Evolutionary conservation across 352 stramenopile genomes (phyloP).

Genomic region (Phytophthora meadii): DNA sequence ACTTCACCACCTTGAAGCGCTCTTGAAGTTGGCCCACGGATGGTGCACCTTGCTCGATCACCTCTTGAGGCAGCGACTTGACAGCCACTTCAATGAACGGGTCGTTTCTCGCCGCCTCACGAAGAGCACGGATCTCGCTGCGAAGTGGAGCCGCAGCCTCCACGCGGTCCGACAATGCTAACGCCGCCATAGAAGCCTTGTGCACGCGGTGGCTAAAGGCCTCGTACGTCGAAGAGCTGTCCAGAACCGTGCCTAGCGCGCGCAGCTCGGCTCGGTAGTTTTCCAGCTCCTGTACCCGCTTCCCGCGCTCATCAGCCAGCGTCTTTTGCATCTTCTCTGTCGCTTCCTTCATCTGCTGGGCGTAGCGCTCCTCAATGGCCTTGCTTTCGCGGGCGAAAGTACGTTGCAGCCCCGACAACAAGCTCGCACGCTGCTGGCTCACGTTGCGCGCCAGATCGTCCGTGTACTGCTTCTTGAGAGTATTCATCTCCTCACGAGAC

Average conservation of each 20-base stretch:
- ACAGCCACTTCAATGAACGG: constrained; percentile 75
- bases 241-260: constrained; percentile 71
- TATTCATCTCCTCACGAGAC: constrained; percentile 64
- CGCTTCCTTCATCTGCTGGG: constrained; percentile 54
- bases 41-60: constrained; percentile 71
- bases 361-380: constrained; percentile 62
- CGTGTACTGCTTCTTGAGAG: constrained; percentile 71
- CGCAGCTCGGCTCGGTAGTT: constrained; percentile 70
- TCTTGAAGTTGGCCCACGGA: constrained; percentile 85
- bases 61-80: constrained; percentile 63
- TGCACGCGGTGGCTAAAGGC: constrained; percentile 87
- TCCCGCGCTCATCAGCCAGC: constrained; percentile 65
- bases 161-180: constrained; percentile 83
- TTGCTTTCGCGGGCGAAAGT: constrained; percentile 72
- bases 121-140: constrained; percentile 74
- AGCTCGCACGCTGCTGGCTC: constrained; percentile 58
- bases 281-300: constrained; percentile 68
- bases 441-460: constrained; percentile 69
- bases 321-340: constrained; percentile 66
- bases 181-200: constrained; percentile 80
- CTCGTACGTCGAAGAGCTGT: constrained; percentile 83
- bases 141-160: constrained; percentile 75
- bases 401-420: constrained; percentile 65
- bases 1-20: constrained; percentile 84
- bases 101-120: constrained; percentile 75